These are phyloP conservation scores for Naganishia sp. DNA, from an alignment of 1,284 basidiomycete species.

Conservation along the genomic window DNA sequence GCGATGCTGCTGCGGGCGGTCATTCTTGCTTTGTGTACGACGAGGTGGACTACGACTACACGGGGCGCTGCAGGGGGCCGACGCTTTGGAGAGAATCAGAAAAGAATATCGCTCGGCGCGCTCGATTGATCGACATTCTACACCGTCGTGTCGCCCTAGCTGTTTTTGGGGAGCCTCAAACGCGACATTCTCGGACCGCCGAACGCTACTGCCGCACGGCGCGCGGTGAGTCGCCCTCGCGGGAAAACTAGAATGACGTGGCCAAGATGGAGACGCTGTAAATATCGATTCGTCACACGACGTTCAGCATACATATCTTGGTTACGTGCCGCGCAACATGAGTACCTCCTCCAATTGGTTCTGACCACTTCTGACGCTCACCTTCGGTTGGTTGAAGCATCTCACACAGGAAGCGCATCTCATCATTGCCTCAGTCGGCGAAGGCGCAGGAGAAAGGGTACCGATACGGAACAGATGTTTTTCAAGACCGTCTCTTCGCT, in stretches of 20 bases:
- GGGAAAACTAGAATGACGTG: not conserved
- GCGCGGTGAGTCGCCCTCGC: not conserved
- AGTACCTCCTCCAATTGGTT: too few species aligned
- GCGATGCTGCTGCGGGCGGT: conserved; percentile 30
- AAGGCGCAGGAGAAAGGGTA: too few species aligned
- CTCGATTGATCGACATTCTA: conserved; percentile 16
- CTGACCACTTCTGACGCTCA: not conserved
- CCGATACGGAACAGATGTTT: too few species aligned
- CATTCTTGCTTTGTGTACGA: conserved; percentile 18
- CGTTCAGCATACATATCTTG: too few species aligned
- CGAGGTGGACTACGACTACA: not conserved
- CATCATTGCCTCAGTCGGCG: too few species aligned
- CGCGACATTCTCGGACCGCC: conserved; percentile 12
- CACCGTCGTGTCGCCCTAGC: not conserved
- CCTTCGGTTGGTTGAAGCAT: too few species aligned
- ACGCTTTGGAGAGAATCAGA: not conserved
- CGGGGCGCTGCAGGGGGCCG: not conserved
- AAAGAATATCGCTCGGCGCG: not conserved
- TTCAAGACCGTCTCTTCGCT: too few species aligned
- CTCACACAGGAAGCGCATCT: too few species aligned
- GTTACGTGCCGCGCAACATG: too few species aligned
- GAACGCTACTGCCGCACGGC: not conserved
- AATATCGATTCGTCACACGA: not conserved
- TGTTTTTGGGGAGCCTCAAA: conserved; percentile 12
- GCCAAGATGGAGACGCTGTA: not conserved